Evolutionary conservation across 306 rosid species (phyloP).

Genomic region (Cicer arietinum): DNA sequence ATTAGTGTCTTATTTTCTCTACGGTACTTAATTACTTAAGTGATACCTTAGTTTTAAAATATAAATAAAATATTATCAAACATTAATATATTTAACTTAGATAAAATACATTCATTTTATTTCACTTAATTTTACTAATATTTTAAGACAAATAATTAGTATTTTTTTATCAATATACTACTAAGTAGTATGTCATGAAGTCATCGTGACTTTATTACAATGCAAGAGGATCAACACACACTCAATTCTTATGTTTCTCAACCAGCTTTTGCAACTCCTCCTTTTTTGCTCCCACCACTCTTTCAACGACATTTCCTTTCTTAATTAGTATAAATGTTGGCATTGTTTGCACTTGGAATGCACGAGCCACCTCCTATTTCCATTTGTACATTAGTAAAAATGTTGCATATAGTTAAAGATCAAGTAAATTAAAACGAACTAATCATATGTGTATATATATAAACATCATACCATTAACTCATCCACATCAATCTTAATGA

Average conservation of each 20-base stretch:
- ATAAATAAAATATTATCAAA: too few species aligned
- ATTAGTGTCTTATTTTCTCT: too few species aligned
- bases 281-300: constrained; percentile 65
- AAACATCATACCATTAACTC: constrained; percentile 57
- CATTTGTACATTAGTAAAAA: not conserved
- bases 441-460: not conserved
- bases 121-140: too few species aligned
- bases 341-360: constrained; percentile 70
- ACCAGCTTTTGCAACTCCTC: constrained; percentile 68
- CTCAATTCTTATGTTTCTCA: constrained; percentile 60
- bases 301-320: constrained; percentile 68
- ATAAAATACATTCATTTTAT: too few species aligned
- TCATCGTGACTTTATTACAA: constrained; percentile 5
- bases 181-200: not conserved
- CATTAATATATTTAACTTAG: too few species aligned
- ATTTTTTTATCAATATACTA: too few species aligned
- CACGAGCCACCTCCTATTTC: constrained; percentile 71
- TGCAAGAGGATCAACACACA: not conserved
- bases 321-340: constrained; percentile 76
- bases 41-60: too few species aligned
- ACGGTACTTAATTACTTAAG: too few species aligned
- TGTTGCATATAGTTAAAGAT: not conserved
- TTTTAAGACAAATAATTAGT: too few species aligned
- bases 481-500: constrained; percentile 77
- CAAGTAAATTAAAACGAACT: not conserved